These are phyloP conservation scores for Ascocoryne sarcoides DNA, from an alignment of 2,329 filamentous ascomycete genomes.

Conservation along the genomic window DNA sequence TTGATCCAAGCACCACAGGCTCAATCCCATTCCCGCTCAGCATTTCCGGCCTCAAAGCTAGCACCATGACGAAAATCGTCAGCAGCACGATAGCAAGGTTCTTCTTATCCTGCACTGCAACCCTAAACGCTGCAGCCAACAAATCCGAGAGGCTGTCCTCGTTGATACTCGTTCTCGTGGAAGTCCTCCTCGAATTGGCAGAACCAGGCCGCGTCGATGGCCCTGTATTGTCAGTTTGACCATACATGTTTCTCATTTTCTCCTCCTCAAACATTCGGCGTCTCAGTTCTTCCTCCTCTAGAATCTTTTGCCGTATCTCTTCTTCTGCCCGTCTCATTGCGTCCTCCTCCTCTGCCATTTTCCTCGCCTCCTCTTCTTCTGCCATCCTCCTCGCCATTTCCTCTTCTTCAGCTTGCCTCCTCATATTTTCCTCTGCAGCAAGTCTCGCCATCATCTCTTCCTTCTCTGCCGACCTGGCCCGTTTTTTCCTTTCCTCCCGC, in stretches of 20 bases:
- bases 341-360: slow-evolving; percentile 41
- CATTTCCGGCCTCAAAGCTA: slow-evolving; percentile 32
- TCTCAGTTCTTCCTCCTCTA: slow-evolving; percentile 41
- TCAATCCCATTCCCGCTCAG: slow-evolving; percentile 1
- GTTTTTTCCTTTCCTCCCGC: slow-evolving; percentile 6
- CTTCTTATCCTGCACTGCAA: slow-evolving; percentile 48
- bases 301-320: slow-evolving; percentile 51
- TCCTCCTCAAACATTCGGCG: slow-evolving; percentile 36
- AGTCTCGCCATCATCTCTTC: slow-evolving; percentile 2
- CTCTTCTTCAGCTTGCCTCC: slow-evolving; percentile 35
- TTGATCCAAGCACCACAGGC: too few relatives aligned
- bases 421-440: slow-evolving; percentile 4
- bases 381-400: slow-evolving; percentile 30
- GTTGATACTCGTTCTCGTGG: slow-evolving; percentile 10
- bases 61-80: slow-evolving; percentile 42
- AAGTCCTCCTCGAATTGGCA: slow-evolving; percentile 2
- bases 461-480: slow-evolving; percentile 2
- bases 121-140: slow-evolving; percentile 42
- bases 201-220: background rate
- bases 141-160: slow-evolving; percentile 44
- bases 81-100: slow-evolving; percentile 50
- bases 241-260: slow-evolving; percentile 46
- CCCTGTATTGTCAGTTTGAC: background rate
- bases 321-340: slow-evolving; percentile 9
- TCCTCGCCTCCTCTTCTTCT: slow-evolving; percentile 38